Conservation (phyloP, 257 asterid species). For the Solanum lycopersicoides region DNA sequence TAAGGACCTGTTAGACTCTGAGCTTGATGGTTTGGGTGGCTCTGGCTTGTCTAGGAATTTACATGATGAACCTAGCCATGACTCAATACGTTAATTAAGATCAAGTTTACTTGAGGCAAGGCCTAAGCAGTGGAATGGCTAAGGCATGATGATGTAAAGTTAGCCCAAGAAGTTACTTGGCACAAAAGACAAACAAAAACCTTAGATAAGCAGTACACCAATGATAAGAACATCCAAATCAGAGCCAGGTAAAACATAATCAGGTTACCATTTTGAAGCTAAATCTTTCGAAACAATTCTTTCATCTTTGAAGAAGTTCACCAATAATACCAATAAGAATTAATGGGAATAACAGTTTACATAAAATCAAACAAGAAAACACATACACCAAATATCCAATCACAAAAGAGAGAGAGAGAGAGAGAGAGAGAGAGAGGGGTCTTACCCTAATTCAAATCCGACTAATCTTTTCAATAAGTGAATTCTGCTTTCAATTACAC, state of each 20-base stretch:
- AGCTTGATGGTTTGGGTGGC: too few species aligned
- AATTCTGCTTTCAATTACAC: not conserved
- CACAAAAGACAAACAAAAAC: not conserved
- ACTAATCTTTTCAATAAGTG: too few species aligned
- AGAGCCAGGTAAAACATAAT: conserved; percentile 62
- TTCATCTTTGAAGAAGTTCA: too few species aligned
- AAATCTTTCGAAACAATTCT: too few species aligned
- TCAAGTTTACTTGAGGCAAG: too few species aligned
- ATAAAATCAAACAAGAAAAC: not conserved
- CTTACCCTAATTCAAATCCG: not conserved
- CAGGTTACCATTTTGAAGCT: conserved; percentile 22
- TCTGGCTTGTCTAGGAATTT: too few species aligned
- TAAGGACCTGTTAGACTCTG: too few species aligned
- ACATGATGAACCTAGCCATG: too few species aligned
- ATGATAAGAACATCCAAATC: conserved; percentile 86
- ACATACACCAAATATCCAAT: not conserved
- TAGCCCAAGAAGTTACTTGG: not conserved
- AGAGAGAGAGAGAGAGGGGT: not conserved
- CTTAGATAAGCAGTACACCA: conserved; percentile 25
- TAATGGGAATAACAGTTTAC: not conserved
- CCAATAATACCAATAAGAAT: not conserved
- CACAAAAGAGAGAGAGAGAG: not conserved
- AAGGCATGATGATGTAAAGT: not conserved
- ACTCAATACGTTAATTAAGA: too few species aligned
- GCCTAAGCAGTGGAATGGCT: too few species aligned